phyloP scores from a whole-genome alignment of 139 green algal genomes.

The Chlorella ohadii region DNA sequence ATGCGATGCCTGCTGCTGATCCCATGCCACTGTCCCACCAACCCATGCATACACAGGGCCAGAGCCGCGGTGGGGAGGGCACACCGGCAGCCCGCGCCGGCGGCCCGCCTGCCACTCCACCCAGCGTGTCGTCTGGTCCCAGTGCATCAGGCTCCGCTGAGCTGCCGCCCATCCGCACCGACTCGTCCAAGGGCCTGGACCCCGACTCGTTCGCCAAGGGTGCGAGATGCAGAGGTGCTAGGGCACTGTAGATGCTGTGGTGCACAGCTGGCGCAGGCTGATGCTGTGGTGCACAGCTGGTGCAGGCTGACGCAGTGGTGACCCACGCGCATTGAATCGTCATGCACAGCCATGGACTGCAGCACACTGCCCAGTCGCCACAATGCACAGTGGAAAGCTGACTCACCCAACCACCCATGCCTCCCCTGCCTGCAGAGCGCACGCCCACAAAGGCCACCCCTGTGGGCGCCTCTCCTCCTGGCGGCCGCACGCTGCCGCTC shows the following conservation, averaged over 20 bases:
- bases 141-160: neutral
- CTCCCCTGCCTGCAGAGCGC: slow-evolving; percentile 5
- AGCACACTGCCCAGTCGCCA: too few relatives aligned
- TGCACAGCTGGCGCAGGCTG: too few relatives aligned
- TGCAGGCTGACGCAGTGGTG: too few relatives aligned
- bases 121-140: neutral
- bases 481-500: slow-evolving; percentile 27
- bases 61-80: neutral
- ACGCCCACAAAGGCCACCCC: slow-evolving; percentile 22
- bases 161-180: slow-evolving; percentile 20
- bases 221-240: too few relatives aligned
- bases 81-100: neutral
- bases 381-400: too few relatives aligned
- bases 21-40: too few relatives aligned
- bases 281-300: too few relatives aligned
- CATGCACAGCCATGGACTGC: too few relatives aligned
- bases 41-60: neutral
- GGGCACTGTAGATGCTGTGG: too few relatives aligned
- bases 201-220: slow-evolving; percentile 10
- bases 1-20: neutral
- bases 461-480: neutral
- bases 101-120: neutral
- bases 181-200: slow-evolving; percentile 13
- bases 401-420: neutral
- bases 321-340: too few relatives aligned